Percentiles rank a stretch among this genome's conserved stretches.
Evolutionary conservation across 2,329 filamentous ascomycete genomes (phyloP).

Genomic region (Phoma herbarum): DNA sequence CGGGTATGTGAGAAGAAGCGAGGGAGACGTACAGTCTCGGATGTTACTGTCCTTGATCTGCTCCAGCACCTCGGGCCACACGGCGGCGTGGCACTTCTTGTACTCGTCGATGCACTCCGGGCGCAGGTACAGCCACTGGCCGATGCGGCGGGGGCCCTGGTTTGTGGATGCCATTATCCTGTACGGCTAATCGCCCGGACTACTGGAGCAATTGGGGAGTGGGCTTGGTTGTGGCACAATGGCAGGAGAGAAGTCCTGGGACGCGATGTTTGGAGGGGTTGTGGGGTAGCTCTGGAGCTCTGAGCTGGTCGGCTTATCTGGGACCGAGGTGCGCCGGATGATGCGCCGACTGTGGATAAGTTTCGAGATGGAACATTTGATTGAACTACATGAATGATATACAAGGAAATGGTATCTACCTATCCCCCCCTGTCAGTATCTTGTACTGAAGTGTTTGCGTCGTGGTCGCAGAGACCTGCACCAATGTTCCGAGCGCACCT

Average conservation of each 20-base stretch:
- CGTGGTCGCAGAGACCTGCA: neutral
- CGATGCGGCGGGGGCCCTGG: constrained; percentile 62
- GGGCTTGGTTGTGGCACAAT: too few relatives aligned
- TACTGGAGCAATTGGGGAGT: too few relatives aligned
- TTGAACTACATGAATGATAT: constrained; percentile 9
- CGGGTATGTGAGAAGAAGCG: neutral
- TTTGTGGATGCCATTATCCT: constrained; percentile 16
- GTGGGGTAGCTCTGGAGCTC: constrained; percentile 17
- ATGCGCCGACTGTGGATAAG: neutral
- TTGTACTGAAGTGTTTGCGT: neutral
- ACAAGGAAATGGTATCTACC: constrained; percentile 19
- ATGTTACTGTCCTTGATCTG: constrained; percentile 81
- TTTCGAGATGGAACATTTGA: neutral
- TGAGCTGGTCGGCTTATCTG: constrained; percentile 8
- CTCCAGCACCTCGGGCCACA: constrained; percentile 80
- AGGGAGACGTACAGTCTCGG: constrained; percentile 66
- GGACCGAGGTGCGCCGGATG: constrained; percentile 4
- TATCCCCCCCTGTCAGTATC: neutral
- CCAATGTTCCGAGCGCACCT: neutral
- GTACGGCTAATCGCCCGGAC: too few relatives aligned
- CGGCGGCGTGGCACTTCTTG: constrained; percentile 75
- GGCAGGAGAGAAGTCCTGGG: neutral
- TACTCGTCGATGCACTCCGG: constrained; percentile 72
- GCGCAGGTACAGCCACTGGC: constrained; percentile 77
- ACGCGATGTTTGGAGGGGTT: constrained; percentile 1